These are phyloP conservation scores for Asparagopsis taxiformis DNA, from an alignment of 31 red algal species.

Conservation along the genomic window DNA sequence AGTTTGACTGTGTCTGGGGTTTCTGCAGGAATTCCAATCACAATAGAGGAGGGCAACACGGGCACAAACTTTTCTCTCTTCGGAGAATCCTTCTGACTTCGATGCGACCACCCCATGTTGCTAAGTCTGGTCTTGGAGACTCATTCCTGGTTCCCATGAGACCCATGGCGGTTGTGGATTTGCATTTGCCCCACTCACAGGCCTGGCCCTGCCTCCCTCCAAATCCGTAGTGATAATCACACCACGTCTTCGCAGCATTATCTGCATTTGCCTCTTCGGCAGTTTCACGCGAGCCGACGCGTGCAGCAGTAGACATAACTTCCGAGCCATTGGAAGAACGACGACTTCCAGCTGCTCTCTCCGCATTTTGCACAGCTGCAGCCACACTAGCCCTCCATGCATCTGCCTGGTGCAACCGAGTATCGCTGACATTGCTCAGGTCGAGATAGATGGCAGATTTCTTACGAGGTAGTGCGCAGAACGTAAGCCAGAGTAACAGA, in stretches of 20 bases:
- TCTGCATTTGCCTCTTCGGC: background rate
- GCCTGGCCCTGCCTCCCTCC: background rate
- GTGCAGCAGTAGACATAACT: background rate
- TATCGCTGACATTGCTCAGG: constrained; percentile 5
- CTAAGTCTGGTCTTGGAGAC: constrained; percentile 4
- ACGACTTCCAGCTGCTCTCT: background rate
- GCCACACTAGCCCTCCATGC: constrained; percentile 8
- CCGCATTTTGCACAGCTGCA: background rate
- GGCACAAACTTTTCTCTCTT: constrained; percentile 19
- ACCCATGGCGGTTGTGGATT: background rate
- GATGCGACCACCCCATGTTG: constrained; percentile 6
- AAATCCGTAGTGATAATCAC: too few species aligned
- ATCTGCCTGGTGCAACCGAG: constrained; percentile 13
- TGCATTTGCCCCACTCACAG: background rate
- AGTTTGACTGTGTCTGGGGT: constrained; percentile 12
- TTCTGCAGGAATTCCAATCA: constrained; percentile 9
- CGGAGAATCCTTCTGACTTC: constrained; percentile 7
- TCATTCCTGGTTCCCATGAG: too few species aligned
- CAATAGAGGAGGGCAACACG: constrained; percentile 12
- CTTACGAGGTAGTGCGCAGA: constrained; percentile 9
- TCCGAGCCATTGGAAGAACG: background rate
- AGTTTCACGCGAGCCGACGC: background rate
- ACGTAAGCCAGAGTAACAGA: constrained; percentile 8
- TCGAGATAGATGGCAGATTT: constrained; percentile 12
- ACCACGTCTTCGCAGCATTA: background rate